Base-by-base conservation (phyloP, 148 eudicot genomes). In the Fallopia convolvulus region DNA sequence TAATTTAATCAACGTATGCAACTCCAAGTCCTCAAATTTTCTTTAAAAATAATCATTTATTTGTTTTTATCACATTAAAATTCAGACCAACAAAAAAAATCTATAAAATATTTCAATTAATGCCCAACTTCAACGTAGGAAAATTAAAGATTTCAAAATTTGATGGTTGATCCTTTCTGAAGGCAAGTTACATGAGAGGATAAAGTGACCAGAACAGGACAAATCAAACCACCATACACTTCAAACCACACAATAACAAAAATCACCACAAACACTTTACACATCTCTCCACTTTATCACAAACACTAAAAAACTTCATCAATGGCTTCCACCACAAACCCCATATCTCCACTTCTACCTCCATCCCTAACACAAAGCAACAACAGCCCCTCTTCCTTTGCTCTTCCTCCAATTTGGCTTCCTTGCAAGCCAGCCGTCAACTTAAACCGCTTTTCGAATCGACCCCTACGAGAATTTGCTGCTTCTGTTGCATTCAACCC, bases 401-500 rank as follows among this genome's bases (percentile, higher is more conserved):
- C 72, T 36, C 72, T 68, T 68, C 72, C 72, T 68, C 46, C 72
- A 39, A 39, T 39, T 33, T 68, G 72, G 72, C 39, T 68, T 42
- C 46, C 44, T 21, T 15, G 46, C 42, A 68, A 65, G 41, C 18
- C 40, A 41, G 21, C 74, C 7, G 74, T 75, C 36, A 74, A 56
- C 8, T 79, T 23, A 40, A 48, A 20, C 48, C 76, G 46, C 58
- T 33, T 15, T 46, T 68, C 21, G 46, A 68, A n/a, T 39, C 75
- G 52, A 40, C 42, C 81, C 36, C 81, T 42, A 13, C 80, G 89
- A 70, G 76, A 74, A 11, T 79, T 89, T 47, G 60, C 87, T 17
- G 82, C 73, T 72, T 87, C 91, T 3, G 98, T 93, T n/a, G 83
- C 98, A 56, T 93, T 91, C 78, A 90, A 93, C 86, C 96, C 98